Conservation (phyloP, 805 yeast species). For the Debaryomyces castellii region DNA sequence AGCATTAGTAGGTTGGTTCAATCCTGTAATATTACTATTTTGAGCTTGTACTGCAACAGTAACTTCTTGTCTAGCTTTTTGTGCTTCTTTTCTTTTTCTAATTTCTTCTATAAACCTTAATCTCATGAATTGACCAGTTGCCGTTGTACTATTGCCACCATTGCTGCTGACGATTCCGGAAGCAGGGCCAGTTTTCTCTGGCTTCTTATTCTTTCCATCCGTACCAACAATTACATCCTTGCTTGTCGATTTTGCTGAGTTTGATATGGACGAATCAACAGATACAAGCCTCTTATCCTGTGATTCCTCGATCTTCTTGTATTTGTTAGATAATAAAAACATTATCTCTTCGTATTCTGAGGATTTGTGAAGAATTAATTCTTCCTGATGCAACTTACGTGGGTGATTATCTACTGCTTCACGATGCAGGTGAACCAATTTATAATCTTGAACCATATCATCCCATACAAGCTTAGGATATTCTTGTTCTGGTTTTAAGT, state of each 20-base stretch:
- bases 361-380: constrained; percentile 59
- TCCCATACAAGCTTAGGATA: constrained; percentile 47
- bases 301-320: constrained; percentile 37
- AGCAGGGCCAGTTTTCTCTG: constrained; percentile 11
- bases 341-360: constrained; percentile 86
- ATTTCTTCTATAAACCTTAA: constrained; percentile 86
- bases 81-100: constrained; percentile 59
- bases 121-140: constrained; percentile 74
- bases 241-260: constrained; percentile 17
- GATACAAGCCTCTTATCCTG: constrained; percentile 39
- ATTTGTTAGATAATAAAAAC: constrained; percentile 47
- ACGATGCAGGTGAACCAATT: constrained; percentile 30
- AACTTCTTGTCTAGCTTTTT: constrained; percentile 41
- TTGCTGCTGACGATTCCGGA: not conserved
- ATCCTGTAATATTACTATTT: constrained; percentile 5
- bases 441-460: constrained; percentile 31
- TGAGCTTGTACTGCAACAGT: constrained; percentile 36
- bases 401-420: constrained; percentile 27
- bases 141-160: constrained; percentile 15
- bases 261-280: constrained; percentile 29
- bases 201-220: constrained; percentile 26
- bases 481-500: constrained; percentile 47
- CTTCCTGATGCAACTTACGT: constrained; percentile 43
- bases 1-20: constrained; percentile 4
- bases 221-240: constrained; percentile 27